Evolutionary conservation across 768 basidiomycete genomes (phyloP).

Genomic region (Termitomyces sp.): DNA sequence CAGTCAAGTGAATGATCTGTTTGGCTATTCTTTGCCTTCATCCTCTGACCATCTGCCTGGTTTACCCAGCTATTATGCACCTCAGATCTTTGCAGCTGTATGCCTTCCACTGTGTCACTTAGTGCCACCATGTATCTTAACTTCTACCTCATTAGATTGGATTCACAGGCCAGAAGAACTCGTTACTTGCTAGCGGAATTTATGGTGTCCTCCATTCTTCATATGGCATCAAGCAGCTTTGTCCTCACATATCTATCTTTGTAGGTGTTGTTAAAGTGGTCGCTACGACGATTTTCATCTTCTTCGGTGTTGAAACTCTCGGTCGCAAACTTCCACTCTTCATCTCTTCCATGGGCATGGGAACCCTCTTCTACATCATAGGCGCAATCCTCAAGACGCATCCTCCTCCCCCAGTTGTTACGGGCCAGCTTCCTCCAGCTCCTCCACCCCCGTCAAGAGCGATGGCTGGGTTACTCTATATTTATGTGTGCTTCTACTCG

Average conservation of each 20-base stretch:
- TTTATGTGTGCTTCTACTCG: slow-evolving; percentile 85
- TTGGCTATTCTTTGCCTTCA: no score
- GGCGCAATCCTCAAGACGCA: slow-evolving; percentile 84
- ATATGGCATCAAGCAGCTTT: no score
- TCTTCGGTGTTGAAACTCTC: slow-evolving; percentile 62
- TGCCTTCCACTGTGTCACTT: neutral
- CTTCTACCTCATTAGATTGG: slow-evolving; percentile 42
- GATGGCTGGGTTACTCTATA: slow-evolving; percentile 85
- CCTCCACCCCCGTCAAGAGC: slow-evolving; percentile 62
- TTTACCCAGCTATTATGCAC: slow-evolving; percentile 57
- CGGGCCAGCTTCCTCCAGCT: slow-evolving; percentile 11
- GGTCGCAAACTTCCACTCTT: slow-evolving; percentile 71
- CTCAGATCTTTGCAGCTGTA: slow-evolving; percentile 63
- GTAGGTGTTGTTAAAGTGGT: slow-evolving; percentile 61
- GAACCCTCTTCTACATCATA: slow-evolving; percentile 75
- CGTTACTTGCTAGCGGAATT: slow-evolving; percentile 69
- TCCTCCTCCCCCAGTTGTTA: slow-evolving; percentile 41
- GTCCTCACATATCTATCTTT: no score
- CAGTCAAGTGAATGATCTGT: slow-evolving; percentile 45
- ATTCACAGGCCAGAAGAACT: slow-evolving; percentile 51
- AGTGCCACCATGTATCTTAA: neutral
- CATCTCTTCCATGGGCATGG: slow-evolving; percentile 79
- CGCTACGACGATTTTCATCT: slow-evolving; percentile 63
- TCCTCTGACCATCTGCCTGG: neutral
- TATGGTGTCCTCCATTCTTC: slow-evolving; percentile 34